Conservation (phyloP, 345 rosid genomes). For the Dovyalis caffra region DNA sequence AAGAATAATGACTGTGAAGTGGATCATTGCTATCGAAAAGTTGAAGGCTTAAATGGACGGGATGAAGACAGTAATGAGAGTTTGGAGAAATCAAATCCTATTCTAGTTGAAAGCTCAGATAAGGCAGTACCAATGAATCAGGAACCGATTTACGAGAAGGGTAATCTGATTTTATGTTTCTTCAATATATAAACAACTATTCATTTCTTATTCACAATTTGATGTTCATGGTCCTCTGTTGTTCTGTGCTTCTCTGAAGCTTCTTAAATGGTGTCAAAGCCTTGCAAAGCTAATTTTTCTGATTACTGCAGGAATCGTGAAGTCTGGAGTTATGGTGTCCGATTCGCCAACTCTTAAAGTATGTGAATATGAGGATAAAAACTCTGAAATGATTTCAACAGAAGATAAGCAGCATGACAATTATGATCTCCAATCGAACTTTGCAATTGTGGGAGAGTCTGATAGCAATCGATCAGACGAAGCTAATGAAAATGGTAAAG, state of each 20-base stretch:
- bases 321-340: neutral
- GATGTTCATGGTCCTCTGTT: neutral
- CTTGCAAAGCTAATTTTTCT: neutral
- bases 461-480: neutral
- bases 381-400: neutral
- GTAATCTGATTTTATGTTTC: conserved; percentile 18
- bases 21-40: neutral
- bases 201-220: neutral
- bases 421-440: neutral
- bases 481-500: neutral
- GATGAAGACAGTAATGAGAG: conserved; percentile 18
- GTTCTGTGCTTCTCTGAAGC: neutral
- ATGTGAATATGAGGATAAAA: neutral
- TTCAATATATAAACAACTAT: neutral
- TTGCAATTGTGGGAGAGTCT: neutral
- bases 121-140: neutral
- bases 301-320: neutral
- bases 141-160: conserved; percentile 14
- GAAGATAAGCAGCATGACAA: neutral
- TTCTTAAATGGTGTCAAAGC: neutral
- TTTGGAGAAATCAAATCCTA: conserved; percentile 20
- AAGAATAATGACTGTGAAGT: neutral
- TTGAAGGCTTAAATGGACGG: conserved; percentile 18
- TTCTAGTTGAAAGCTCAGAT: conserved; percentile 2
- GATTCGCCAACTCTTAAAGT: neutral